phyloP scores from a whole-genome alignment of 192 early-diverging fungal species.

The Podila epicladia region DNA sequence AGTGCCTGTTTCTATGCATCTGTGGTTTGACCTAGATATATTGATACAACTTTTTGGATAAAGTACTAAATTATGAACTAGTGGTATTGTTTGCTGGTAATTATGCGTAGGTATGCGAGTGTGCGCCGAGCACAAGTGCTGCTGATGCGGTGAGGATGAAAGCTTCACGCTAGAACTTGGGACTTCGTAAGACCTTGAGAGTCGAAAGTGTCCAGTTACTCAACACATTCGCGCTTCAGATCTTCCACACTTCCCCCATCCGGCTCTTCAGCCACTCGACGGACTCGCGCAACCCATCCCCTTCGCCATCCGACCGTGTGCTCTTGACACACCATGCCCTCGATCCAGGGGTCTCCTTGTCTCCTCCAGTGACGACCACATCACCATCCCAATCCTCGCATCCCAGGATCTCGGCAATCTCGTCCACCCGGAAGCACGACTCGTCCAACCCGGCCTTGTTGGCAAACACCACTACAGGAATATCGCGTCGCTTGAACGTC shows the following conservation, averaged over 20 bases:
- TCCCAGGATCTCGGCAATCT: conserved; percentile 48
- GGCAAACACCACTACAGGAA: conserved; percentile 45
- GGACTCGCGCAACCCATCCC: conserved; percentile 37
- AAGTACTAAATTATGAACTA: too few relatives aligned
- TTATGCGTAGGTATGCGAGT: too few relatives aligned
- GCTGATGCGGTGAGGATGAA: too few relatives aligned
- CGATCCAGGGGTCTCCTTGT: neutral
- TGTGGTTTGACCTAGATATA: too few relatives aligned
- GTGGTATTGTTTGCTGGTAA: too few relatives aligned
- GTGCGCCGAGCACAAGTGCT: too few relatives aligned
- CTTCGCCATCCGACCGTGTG: conserved; percentile 39
- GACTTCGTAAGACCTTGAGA: neutral
- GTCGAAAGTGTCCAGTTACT: neutral
- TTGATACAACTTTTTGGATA: too few relatives aligned
- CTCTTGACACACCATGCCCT: conserved; percentile 50
- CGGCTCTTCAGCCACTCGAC: conserved; percentile 51
- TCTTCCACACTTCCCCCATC: conserved; percentile 50
- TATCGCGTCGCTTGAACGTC: conserved; percentile 19
- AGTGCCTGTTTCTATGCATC: too few relatives aligned
- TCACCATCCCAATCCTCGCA: conserved; percentile 46
- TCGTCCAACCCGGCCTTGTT: conserved; percentile 45
- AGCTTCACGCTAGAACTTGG: too few relatives aligned
- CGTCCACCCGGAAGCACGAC: conserved; percentile 43
- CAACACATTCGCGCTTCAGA: neutral
- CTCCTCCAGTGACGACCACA: neutral